Evolutionary conservation across 1,284 basidiomycete genomes (phyloP), one percentile per base, ranked within the genome.

Genomic region (Inonotus obliquus): DNA sequence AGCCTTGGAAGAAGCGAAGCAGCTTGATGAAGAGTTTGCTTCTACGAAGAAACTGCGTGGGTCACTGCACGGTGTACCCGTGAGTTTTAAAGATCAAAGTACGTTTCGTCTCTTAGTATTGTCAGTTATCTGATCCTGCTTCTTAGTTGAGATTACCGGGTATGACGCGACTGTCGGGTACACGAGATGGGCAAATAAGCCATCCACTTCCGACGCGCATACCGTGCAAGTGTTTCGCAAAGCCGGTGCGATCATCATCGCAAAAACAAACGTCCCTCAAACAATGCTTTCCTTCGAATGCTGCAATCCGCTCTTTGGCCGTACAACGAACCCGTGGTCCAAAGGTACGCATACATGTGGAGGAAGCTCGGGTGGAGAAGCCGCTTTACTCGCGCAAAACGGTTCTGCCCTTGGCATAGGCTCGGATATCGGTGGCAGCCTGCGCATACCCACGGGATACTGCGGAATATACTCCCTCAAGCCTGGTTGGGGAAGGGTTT

Each of bases 231-330:
- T 80, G 27, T 70, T 81, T 38, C 77, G 79, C 41, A 66, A 72
- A 4, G 79, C 76, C 9, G 86, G 86, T 5, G 85, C 79, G 1
- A 78, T 87, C 29, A 77, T 81, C 4, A 80, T 89, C 63, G 81
- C 78, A 69, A 90, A 91, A 72, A 91, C 87, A n/a, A 95, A 95
- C 70, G 79, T 90, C 19, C 82, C 85, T 2, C 89, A 94, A 74
- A 92, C 91, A 0, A 84, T 96, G 79, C 83, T 95, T 63, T 83
- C 89, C 2, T 94, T 94, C 67, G 94, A 96, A 73, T 93, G 92
- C 69, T 74, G 73, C n/a, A 96, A 96, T 70, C 90, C 92, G 1
- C 73, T 95, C 5, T 96, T 87, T 78, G 92, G 92, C 0, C 75
- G 79, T 13, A 85, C 91, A 0, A 75, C 76, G 35, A 93, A 94